A percentile compares a stretch with the other conserved stretches of the same genome.
Conservation (phyloP, 192 early-diverging fungal species). For the Coemansia sp. region DNA sequence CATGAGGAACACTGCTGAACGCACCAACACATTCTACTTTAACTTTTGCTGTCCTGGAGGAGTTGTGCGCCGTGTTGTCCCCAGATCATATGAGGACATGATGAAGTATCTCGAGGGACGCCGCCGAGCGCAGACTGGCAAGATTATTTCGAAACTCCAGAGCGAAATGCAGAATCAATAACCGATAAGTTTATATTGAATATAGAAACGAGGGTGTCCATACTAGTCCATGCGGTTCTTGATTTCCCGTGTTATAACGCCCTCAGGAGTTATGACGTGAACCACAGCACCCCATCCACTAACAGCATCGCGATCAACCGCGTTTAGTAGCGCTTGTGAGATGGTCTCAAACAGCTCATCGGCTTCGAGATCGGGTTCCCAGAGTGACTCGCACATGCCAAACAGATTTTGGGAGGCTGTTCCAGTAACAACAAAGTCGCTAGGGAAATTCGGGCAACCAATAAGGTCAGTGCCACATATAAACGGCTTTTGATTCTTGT, state of each 20-base stretch:
- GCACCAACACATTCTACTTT: constrained; percentile 88
- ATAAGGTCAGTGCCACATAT: constrained; percentile 95
- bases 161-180: constrained; percentile 35
- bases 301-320: constrained; percentile 91
- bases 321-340: constrained; percentile 90
- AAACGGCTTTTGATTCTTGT: constrained; percentile 85
- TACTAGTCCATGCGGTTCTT: constrained; percentile 64
- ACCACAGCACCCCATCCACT: constrained; percentile 98
- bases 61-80: constrained; percentile 62
- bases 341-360: constrained; percentile 98
- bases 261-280: constrained; percentile 84
- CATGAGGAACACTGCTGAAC: constrained; percentile 55
- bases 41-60: constrained; percentile 61
- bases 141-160: constrained; percentile 49
- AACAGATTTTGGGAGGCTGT: constrained; percentile 84
- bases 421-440: constrained; percentile 94
- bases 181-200: neutral
- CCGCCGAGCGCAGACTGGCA: constrained; percentile 54
- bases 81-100: constrained; percentile 77
- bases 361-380: constrained; percentile 96
- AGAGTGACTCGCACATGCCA: constrained; percentile 95
- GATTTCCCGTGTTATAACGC: constrained; percentile 83
- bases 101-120: constrained; percentile 79
- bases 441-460: constrained; percentile 88
- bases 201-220: no score